A percentile compares a stretch with the other conserved stretches of the same genome.
Evolutionary conservation across 805 yeast genomes (phyloP).

Genomic region (Candida easanensis): DNA sequence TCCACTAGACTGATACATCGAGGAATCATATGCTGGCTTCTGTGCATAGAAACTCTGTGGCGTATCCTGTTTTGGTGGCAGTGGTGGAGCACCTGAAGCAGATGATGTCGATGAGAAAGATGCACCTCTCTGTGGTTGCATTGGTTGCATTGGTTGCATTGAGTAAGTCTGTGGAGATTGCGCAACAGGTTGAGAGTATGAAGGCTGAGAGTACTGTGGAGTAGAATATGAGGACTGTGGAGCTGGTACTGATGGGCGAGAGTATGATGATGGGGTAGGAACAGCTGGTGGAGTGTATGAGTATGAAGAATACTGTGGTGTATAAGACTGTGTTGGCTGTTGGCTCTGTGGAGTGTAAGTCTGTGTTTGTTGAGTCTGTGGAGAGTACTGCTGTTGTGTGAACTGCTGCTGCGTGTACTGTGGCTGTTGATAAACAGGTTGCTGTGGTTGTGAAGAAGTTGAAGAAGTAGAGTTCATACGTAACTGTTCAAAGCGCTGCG

Average conservation of each 20-base stretch:
- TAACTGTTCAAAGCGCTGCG: conserved; percentile 9
- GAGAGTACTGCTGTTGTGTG: too few relatives aligned
- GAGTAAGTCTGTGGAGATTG: conserved; percentile 3
- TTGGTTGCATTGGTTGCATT: conserved; percentile 2
- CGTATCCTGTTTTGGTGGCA: conserved; percentile 17
- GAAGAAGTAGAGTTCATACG: conserved; percentile 18
- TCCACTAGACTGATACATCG: conserved; percentile 31
- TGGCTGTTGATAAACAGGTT: conserved; percentile 11
- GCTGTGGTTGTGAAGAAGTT: conserved; percentile 5
- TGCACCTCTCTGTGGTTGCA: conserved; percentile 1
- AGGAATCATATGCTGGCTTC: conserved; percentile 47
- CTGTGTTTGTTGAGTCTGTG: conserved; percentile 7
- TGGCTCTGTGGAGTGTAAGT: conserved; percentile 24
- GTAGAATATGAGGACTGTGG: conserved; percentile 4
- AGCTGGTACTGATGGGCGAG: conserved; percentile 10
- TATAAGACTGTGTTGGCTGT: conserved; percentile 5
- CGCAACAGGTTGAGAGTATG: neutral
- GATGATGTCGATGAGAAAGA: neutral
- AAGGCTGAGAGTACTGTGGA: neutral
- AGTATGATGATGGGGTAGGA: conserved; percentile 14
- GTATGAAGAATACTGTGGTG: conserved; percentile 7
- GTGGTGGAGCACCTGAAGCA: conserved; percentile 16
- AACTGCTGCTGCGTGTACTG: too few relatives aligned
- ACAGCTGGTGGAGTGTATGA: conserved; percentile 10
- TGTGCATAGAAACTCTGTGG: conserved; percentile 39